A percentile compares a stretch with the other conserved stretches of the same genome.
Evolutionary conservation across 1,139 yeast genomes (phyloP).

Genomic region (Blastobotrys ciferrii): DNA sequence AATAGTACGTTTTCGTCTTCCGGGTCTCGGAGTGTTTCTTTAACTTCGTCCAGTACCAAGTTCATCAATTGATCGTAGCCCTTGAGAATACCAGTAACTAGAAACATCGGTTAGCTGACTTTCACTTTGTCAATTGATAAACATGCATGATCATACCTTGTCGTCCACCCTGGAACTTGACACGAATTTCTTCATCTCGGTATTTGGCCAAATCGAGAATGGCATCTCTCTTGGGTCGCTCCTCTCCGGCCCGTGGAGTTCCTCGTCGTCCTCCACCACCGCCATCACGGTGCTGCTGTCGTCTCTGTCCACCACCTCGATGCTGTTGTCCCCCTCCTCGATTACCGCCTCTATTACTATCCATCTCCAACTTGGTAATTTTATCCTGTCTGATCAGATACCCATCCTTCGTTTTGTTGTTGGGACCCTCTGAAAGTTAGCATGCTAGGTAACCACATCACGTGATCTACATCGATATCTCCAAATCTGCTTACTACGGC

Average conservation of each 20-base stretch:
- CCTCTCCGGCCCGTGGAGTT: constrained; percentile 43
- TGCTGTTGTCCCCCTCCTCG: constrained; percentile 5
- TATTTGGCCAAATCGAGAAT: constrained; percentile 79
- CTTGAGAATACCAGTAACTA: constrained; percentile 69
- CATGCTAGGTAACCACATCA: not conserved
- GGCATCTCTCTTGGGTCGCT: constrained; percentile 86
- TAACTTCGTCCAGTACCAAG: constrained; percentile 81
- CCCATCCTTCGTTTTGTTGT: not conserved
- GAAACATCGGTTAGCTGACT: constrained; percentile 9
- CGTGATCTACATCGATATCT: no score
- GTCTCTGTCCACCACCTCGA: constrained; percentile 7
- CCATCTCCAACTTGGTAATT: not conserved
- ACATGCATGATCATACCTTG: constrained; percentile 30
- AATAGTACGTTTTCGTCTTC: constrained; percentile 54
- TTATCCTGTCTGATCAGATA: not conserved
- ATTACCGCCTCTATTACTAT: not conserved
- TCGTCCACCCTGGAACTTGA: constrained; percentile 87
- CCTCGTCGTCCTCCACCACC: constrained; percentile 14
- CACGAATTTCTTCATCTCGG: constrained; percentile 69
- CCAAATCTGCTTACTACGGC: no score
- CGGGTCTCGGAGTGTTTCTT: constrained; percentile 56
- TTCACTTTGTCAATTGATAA: not conserved
- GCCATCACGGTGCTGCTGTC: constrained; percentile 5
- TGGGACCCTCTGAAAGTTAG: not conserved
- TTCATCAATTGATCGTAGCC: constrained; percentile 95